Percentiles rank a stretch among this genome's conserved stretches.
phyloP scores from a whole-genome alignment of 306 rosid species.

The Neltuma alba region DNA sequence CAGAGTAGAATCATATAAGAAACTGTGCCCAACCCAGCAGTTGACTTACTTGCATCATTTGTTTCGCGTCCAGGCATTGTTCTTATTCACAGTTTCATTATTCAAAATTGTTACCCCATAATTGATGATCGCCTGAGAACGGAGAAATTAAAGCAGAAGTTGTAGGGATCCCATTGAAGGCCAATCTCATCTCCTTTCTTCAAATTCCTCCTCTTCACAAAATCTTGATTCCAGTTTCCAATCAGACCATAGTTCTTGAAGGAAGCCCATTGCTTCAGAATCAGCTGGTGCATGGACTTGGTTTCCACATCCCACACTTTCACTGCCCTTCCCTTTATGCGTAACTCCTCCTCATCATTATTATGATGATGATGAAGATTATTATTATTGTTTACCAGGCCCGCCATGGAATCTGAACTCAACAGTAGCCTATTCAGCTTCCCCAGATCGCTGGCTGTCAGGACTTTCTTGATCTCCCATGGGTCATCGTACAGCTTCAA shows the following conservation, averaged over 20 bases:
- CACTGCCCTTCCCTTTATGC: neutral
- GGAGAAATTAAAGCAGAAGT: constrained; percentile 30
- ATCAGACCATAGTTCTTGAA: constrained; percentile 21
- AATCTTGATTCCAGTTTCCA: constrained; percentile 31
- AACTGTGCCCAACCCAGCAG: no score
- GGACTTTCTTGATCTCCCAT: constrained; percentile 36
- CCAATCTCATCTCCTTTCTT: constrained; percentile 39
- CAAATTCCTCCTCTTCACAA: constrained; percentile 31
- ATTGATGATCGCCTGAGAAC: constrained; percentile 18
- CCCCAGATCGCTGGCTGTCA: constrained; percentile 29
- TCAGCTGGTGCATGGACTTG: constrained; percentile 16
- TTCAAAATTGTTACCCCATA: no score
- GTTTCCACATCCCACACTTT: constrained; percentile 34
- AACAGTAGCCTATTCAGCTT: constrained; percentile 17
- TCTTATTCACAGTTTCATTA: no score
- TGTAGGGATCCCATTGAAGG: constrained; percentile 29
- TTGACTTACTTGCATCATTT: no score
- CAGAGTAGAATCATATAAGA: no score
- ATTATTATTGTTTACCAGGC: neutral
- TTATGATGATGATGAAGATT: no score
- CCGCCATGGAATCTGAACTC: neutral
- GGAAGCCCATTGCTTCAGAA: constrained; percentile 38
- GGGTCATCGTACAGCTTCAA: constrained; percentile 23
- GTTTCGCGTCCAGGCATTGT: no score
- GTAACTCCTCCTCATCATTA: neutral